A percentile compares a stretch with the other conserved stretches of the same genome.
Evolutionary conservation across 805 yeast genomes (phyloP).

Genomic region (Cyberlindnera mrakii): DNA sequence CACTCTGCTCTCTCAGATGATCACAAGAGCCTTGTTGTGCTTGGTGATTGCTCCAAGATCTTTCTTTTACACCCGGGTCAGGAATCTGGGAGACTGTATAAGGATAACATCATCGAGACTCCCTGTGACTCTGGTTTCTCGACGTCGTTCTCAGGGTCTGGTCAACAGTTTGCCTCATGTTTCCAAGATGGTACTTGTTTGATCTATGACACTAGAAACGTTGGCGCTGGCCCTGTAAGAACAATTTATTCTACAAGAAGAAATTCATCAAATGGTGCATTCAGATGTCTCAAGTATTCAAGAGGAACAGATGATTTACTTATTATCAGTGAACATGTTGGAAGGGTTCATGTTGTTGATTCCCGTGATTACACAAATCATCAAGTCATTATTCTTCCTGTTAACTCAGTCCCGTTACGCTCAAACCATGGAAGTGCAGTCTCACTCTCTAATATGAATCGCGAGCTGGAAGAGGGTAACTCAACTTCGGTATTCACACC

Average conservation of each 20-base stretch:
- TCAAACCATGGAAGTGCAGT: conserved; percentile 6
- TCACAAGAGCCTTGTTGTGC: conserved; percentile 48
- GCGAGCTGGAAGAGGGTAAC: neutral
- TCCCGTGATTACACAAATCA: conserved; percentile 67
- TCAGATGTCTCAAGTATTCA: conserved; percentile 57
- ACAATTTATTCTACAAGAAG: conserved; percentile 57
- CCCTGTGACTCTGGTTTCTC: conserved; percentile 79
- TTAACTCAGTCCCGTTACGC: conserved; percentile 12
- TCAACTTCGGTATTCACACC: conserved; percentile 10
- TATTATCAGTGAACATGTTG: conserved; percentile 76
- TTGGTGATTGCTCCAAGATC: conserved; percentile 74
- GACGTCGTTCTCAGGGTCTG: conserved; percentile 71
- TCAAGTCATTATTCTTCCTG: conserved; percentile 68
- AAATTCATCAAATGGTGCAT: conserved; percentile 52
- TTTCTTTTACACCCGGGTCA: conserved; percentile 41
- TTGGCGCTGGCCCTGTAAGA: conserved; percentile 41
- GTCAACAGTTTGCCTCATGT: conserved; percentile 65
- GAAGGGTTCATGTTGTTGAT: conserved; percentile 81
- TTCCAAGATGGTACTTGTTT: conserved; percentile 83
- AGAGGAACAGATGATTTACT: conserved; percentile 69
- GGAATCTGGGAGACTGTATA: conserved; percentile 24
- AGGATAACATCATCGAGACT: conserved; percentile 42
- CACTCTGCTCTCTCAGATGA: conserved; percentile 68
- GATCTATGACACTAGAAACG: conserved; percentile 69
- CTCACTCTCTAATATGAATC: conserved; percentile 4